A percentile compares a stretch with the other conserved stretches of the same genome.
Conservation (phyloP, 2,329 filamentous ascomycete species). For the Colletotrichum sansevieriae region DNA sequence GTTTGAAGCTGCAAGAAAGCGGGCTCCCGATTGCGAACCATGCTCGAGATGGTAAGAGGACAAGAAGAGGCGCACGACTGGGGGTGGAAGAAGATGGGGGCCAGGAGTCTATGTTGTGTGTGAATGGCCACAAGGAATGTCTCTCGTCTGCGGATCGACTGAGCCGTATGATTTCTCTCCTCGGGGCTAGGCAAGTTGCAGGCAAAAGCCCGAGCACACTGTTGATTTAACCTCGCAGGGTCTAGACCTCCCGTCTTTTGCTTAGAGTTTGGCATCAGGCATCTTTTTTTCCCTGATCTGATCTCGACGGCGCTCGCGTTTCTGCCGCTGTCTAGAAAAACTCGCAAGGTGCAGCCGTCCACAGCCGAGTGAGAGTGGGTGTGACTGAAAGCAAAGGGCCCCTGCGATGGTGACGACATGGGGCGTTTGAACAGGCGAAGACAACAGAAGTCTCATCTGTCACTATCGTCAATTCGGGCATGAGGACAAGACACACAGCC, state of each 20-base stretch:
- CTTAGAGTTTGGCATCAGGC: slow-evolving; percentile 9
- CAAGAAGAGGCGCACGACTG: slow-evolving; percentile 19
- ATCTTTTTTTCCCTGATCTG: not conserved
- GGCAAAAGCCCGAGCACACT: slow-evolving; percentile 3
- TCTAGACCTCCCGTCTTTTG: not conserved
- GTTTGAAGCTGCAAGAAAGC: slow-evolving; percentile 32
- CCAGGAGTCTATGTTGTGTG: not conserved
- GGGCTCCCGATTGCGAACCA: slow-evolving; percentile 21
- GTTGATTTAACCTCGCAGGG: not conserved
- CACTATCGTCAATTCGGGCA: not conserved
- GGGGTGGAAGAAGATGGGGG: slow-evolving; percentile 8
- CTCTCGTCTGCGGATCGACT: slow-evolving; percentile 1
- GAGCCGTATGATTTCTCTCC: slow-evolving; percentile 8
- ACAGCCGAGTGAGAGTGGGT: too few relatives aligned
- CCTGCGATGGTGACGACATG: slow-evolving; percentile 6
- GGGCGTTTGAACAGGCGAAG: not conserved
- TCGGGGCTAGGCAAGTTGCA: slow-evolving; percentile 15
- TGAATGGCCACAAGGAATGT: not conserved
- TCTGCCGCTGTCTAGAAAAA: not conserved
- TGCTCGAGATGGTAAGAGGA: not conserved
- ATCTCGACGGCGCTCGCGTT: not conserved
- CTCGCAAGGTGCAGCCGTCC: not conserved
- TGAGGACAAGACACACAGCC: too few relatives aligned
- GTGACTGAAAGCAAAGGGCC: not conserved
- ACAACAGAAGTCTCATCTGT: not conserved